Base-by-base conservation (phyloP, 495 filamentous ascomycete genomes). In the Penicillium antarcticum region DNA sequence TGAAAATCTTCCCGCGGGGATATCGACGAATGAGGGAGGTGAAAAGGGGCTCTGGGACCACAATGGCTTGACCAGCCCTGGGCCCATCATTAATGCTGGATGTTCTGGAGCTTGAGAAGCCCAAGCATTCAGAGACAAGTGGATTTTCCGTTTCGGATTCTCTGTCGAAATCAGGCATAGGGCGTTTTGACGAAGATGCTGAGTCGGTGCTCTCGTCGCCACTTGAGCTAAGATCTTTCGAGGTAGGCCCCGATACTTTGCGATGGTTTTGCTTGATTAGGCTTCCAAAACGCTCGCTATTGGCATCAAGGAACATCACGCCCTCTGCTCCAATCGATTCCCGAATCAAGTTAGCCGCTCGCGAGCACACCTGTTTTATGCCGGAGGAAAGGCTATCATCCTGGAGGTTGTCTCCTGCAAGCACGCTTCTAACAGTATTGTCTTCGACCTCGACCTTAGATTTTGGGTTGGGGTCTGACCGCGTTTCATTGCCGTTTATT, bases 1-100 rank as follows among this genome's bases (percentile, higher is more conserved):
- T 76, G 70, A 82, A 86, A 11, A 87, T 71, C 50, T 78, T 76
- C 0, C 84, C 84, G 26, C 72, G 68, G 5, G 80, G 80, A 57
- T 86, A 84, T n/a, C 75, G 69, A 5, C 73, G 70, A 2, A 86
- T 55, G 3, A 64, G 51, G 2, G 54, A 24, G 7, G 13, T 60
- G 0, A 67, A 54, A 6, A 67, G 33, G 0, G 39, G 5, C 24
- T 65, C 56, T 9, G 39, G 47, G 0, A 65, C 49, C 19, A 42
- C 19, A 2, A 83, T 62, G 34, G 65, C 55, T 5, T 60, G 61
- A 2, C 80, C 62, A 13, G 74, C 54, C 2, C 24, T 46, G 4
- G 54, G 23, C 13, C 60, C 50, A 40, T 58, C 41, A 32, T 66
- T 59, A 39, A 63, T 60, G 21, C 51, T 60, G 0, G 61, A 62